Evolutionary conservation across 805 yeast species (phyloP).

Genomic region (Suhomyces prunicola): DNA sequence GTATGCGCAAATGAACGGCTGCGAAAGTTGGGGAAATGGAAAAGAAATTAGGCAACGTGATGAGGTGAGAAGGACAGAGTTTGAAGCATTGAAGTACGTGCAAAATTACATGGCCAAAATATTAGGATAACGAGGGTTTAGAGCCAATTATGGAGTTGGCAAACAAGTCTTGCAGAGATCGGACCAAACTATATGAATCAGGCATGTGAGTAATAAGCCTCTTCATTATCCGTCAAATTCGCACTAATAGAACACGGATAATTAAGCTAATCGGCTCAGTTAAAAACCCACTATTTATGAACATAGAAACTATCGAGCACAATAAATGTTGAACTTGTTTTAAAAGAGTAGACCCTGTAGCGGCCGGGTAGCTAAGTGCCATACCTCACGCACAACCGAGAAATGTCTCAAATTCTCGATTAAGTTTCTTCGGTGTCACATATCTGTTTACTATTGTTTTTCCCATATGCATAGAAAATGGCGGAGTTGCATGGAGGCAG

Average conservation of each 20-base stretch:
- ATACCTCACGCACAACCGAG: not conserved
- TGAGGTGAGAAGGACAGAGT: not conserved
- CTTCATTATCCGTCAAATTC: not conserved
- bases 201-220: not conserved
- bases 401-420: not conserved
- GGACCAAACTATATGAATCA: not conserved
- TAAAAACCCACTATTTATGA: not conserved
- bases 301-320: too few relatives aligned
- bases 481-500: not conserved
- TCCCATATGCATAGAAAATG: not conserved
- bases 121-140: not conserved
- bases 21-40: not conserved
- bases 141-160: not conserved
- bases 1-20: not conserved
- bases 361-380: not conserved
- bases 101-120: too few relatives aligned
- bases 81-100: not conserved
- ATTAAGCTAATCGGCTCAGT: not conserved
- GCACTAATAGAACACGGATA: not conserved
- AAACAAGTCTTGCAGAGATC: not conserved
- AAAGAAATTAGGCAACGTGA: not conserved
- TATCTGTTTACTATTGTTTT: too few relatives aligned
- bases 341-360: not conserved
- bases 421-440: too few relatives aligned
- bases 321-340: too few relatives aligned